These are phyloP conservation scores for Phialophora macrospora DNA, from an alignment of 2,329 filamentous ascomycete species.

Conservation along the genomic window DNA sequence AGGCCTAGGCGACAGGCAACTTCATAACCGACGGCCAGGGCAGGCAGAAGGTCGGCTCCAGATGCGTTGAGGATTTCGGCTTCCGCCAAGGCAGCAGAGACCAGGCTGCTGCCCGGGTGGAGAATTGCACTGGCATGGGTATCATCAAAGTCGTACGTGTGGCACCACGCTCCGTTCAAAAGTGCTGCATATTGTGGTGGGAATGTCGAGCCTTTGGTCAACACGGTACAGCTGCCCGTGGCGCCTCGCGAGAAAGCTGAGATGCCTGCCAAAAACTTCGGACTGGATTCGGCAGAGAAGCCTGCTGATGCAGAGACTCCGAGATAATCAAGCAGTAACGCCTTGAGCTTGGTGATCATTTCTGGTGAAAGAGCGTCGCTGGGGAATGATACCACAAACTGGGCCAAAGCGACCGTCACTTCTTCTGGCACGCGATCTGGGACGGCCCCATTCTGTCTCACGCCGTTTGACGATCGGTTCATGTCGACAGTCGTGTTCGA, in stretches of 20 bases:
- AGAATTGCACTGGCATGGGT: constrained; percentile 49
- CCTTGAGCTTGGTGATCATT: constrained; percentile 13
- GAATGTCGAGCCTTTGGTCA: constrained; percentile 24
- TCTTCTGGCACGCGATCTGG: background rate
- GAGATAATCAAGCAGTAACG: constrained; percentile 28
- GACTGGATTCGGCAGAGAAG: constrained; percentile 20
- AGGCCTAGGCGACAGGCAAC: constrained; percentile 40
- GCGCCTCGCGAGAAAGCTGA: constrained; percentile 2
- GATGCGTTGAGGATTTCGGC: constrained; percentile 39
- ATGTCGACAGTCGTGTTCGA: background rate
- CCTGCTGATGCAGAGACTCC: constrained; percentile 29
- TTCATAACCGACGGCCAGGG: constrained; percentile 44
- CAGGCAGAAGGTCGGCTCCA: constrained; percentile 25
- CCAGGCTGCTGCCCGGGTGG: constrained; percentile 49
- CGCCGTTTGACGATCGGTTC: background rate
- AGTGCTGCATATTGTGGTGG: constrained; percentile 49
- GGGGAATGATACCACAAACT: background rate
- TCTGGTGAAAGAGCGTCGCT: too few species aligned
- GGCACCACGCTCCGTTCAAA: constrained; percentile 49
- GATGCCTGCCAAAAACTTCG: constrained; percentile 23
- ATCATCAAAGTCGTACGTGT: constrained; percentile 54
- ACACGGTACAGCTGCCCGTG: constrained; percentile 23
- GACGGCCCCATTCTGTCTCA: background rate
- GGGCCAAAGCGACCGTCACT: background rate
- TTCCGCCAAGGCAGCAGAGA: constrained; percentile 39